phyloP scores from a whole-genome alignment of 2,329 filamentous ascomycete genomes.

The Sclerotinia glacialis region DNA sequence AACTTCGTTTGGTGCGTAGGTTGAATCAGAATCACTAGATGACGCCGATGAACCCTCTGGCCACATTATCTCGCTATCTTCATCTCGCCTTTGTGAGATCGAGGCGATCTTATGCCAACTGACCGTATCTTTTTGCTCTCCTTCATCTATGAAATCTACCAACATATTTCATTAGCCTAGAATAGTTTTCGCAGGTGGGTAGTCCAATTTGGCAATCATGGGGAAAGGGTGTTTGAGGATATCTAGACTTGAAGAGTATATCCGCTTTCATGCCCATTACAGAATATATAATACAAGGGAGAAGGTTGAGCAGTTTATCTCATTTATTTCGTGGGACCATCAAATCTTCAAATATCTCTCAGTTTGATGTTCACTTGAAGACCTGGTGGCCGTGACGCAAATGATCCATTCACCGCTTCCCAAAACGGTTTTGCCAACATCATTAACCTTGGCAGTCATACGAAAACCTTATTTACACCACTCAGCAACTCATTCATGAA shows the following conservation, averaged over 20 bases:
- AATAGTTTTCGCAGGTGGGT: neutral
- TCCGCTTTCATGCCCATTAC: neutral
- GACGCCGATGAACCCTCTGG: no score
- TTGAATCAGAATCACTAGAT: no score
- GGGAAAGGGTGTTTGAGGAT: neutral
- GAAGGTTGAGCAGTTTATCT: no score
- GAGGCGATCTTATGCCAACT: no score
- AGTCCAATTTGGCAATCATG: neutral
- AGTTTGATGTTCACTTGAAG: neutral
- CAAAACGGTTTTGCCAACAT: neutral
- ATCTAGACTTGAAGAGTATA: neutral
- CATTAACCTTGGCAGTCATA: neutral
- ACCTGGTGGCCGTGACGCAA: neutral
- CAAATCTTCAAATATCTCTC: neutral
- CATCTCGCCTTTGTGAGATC: no score
- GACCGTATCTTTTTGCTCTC: neutral
- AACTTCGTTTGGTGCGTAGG: no score
- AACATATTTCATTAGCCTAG: neutral
- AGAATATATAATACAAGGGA: neutral
- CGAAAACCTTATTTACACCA: conserved; percentile 9
- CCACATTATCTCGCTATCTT: no score
- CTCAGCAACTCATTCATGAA: neutral
- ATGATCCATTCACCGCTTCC: neutral
- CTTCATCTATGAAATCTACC: neutral
- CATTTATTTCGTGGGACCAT: neutral